Conservation (phyloP, 352 stramenopile species). For the Elongisporangium prolatum region DNA sequence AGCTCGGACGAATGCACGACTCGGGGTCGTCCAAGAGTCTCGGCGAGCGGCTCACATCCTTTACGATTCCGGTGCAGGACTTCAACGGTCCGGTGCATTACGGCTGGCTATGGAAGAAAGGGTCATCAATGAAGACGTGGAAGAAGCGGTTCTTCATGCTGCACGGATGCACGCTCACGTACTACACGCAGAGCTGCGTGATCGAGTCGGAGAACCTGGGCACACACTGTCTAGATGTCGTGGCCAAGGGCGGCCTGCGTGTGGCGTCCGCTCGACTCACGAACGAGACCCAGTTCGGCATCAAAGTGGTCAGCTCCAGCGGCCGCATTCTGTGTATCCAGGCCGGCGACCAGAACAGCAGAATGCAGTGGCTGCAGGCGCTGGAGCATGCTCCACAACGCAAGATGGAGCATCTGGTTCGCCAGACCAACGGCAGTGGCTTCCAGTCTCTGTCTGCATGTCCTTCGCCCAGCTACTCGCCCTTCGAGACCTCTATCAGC, state of each 20-base stretch:
- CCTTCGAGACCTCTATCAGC: constrained; percentile 30
- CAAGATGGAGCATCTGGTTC: constrained; percentile 21
- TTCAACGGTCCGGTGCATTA: constrained; percentile 58
- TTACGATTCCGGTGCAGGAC: constrained; percentile 59
- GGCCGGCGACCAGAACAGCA: constrained; percentile 37
- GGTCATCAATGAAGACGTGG: constrained; percentile 72
- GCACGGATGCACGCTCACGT: constrained; percentile 57
- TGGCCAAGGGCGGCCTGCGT: constrained; percentile 46
- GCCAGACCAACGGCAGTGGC: constrained; percentile 41
- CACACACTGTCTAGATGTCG: constrained; percentile 56
- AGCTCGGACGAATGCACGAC: background rate
- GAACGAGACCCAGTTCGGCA: constrained; percentile 47
- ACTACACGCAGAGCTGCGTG: constrained; percentile 69
- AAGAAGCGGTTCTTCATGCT: constrained; percentile 79
- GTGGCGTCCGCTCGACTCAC: constrained; percentile 36
- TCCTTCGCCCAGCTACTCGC: constrained; percentile 9
- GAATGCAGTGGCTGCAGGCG: constrained; percentile 50
- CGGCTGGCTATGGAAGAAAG: constrained; percentile 75
- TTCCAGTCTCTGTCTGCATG: constrained; percentile 21
- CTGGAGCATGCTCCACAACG: constrained; percentile 39
- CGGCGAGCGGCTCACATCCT: constrained; percentile 51
- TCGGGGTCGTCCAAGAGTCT: constrained; percentile 21
- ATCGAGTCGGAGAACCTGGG: constrained; percentile 51
- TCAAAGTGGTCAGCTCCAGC: constrained; percentile 56
- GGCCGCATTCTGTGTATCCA: constrained; percentile 56